A percentile compares a stretch with the other conserved stretches of the same genome.
These are phyloP conservation scores for Limnomonas spitsbergensis DNA, from an alignment of 139 green algal genomes.

Conservation along the genomic window DNA sequence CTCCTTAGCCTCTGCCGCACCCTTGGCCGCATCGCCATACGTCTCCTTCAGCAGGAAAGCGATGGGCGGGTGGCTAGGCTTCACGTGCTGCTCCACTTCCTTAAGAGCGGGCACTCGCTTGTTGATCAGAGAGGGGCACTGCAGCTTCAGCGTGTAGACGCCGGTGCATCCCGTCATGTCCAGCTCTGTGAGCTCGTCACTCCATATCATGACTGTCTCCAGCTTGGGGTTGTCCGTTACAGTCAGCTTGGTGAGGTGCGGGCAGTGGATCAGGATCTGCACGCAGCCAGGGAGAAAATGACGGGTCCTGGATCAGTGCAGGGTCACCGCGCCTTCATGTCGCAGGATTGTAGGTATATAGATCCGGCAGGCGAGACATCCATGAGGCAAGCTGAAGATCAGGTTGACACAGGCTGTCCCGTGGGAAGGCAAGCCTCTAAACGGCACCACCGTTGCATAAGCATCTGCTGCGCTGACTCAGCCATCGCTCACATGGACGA, in stretches of 20 bases:
- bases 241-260: slow-evolving; percentile 49
- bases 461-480: too few species aligned
- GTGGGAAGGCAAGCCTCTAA: too few species aligned
- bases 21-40: slow-evolving; percentile 28
- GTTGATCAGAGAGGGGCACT: slow-evolving; percentile 48
- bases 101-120: slow-evolving; percentile 36
- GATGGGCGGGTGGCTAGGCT: slow-evolving; percentile 58
- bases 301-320: too few species aligned
- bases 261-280: slow-evolving; percentile 72
- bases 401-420: too few species aligned
- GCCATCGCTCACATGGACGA: too few species aligned
- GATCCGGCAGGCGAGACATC: too few species aligned
- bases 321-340: too few species aligned
- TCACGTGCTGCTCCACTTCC: slow-evolving; percentile 33
- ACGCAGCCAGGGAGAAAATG: slow-evolving; percentile 1
- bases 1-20: slow-evolving; percentile 44
- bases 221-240: slow-evolving; percentile 52
- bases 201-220: slow-evolving; percentile 68
- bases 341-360: too few species aligned
- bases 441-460: too few species aligned
- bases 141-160: slow-evolving; percentile 47
- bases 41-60: slow-evolving; percentile 54
- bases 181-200: slow-evolving; percentile 58
- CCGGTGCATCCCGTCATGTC: slow-evolving; percentile 52
- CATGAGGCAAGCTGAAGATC: too few species aligned